A percentile compares a stretch with the other conserved stretches of the same genome.
Evolutionary conservation across 805 yeast genomes (phyloP).

Genomic region (Phaffomyces thermotolerans): DNA sequence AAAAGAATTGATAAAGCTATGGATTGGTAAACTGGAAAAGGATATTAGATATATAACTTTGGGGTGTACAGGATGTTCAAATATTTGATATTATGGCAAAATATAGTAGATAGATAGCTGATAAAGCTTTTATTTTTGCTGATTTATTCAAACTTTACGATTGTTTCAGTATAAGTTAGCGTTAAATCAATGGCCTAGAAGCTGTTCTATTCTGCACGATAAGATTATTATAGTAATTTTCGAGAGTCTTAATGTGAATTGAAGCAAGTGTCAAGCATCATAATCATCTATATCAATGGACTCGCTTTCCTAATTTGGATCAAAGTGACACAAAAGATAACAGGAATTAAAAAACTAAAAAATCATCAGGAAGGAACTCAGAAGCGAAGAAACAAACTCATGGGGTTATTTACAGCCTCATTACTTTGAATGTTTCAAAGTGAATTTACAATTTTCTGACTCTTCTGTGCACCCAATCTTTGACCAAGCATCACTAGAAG

Average conservation of each 20-base stretch:
- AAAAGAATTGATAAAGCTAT: neutral
- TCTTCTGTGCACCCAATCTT: too few species aligned
- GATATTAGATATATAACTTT: neutral
- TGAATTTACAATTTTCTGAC: too few species aligned
- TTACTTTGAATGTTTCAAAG: neutral
- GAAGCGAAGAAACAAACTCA: neutral
- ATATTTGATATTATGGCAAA: too few species aligned
- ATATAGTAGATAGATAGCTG: too few species aligned
- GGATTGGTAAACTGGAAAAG: constrained; percentile 2
- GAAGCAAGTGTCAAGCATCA: too few species aligned
- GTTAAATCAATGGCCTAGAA: neutral
- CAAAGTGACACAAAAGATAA: constrained; percentile 2
- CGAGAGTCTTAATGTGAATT: neutral
- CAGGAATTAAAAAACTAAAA: neutral
- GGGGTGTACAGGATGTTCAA: too few species aligned
- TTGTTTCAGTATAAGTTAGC: too few species aligned
- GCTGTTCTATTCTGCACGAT: too few species aligned
- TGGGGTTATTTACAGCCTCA: neutral
- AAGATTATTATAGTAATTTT: neutral
- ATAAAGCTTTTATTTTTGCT: too few species aligned
- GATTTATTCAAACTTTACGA: neutral
- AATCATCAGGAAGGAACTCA: neutral
- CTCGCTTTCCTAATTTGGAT: neutral
- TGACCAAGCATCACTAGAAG: too few species aligned
- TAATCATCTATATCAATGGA: neutral